Conservation (phyloP, 1,284 basidiomycete genomes). For the Tylopilus orsonianus region DNA sequence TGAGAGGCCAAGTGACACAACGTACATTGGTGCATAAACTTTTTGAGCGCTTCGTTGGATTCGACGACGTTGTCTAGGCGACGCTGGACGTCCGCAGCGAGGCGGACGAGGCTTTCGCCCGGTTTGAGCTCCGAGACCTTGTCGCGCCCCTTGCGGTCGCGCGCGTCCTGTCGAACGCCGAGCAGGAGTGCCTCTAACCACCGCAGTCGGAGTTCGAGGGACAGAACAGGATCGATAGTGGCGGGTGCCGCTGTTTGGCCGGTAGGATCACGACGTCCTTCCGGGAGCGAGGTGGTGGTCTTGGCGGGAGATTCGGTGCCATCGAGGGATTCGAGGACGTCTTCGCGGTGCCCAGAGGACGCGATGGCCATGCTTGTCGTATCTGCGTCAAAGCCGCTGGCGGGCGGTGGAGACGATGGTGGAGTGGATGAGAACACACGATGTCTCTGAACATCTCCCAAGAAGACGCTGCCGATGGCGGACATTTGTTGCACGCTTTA, state of each 20-base stretch:
- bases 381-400: neutral
- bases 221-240: conserved; percentile 60
- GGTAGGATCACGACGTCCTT: neutral
- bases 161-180: conserved; percentile 54
- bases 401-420: conserved; percentile 58
- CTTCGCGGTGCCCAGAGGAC: conserved; percentile 22
- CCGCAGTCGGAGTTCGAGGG: conserved; percentile 68
- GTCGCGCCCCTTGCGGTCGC: conserved; percentile 31
- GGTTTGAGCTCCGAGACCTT: conserved; percentile 36
- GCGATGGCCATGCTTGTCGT: conserved; percentile 23
- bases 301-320: conserved; percentile 26
- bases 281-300: conserved; percentile 8
- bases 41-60: conserved; percentile 65
- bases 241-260: conserved; percentile 1
- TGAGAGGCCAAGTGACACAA: too few relatives aligned
- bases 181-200: conserved; percentile 76
- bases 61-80: conserved; percentile 56
- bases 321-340: conserved; percentile 31
- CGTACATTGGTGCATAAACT: conserved; percentile 72
- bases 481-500: conserved; percentile 49
- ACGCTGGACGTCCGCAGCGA: conserved; percentile 60
- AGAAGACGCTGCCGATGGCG: conserved; percentile 69
- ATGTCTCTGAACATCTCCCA: conserved; percentile 67
- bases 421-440: conserved; percentile 64
- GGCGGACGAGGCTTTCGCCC: conserved; percentile 54